phyloP scores from a whole-genome alignment of 371 early-diverging fungal genomes.

The Chytridium lagenaria region DNA sequence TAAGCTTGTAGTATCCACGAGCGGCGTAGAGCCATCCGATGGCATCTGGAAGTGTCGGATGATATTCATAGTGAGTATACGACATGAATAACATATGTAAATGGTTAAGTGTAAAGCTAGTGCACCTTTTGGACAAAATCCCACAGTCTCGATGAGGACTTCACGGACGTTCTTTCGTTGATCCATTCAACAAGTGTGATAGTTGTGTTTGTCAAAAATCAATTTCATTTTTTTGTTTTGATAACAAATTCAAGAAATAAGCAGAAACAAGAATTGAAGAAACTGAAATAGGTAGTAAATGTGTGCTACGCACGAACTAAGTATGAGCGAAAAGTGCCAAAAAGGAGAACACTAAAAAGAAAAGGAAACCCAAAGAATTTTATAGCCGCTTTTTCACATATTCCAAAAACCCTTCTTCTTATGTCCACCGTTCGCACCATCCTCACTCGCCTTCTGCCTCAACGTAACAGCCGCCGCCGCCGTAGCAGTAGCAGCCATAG shows the following conservation, averaged over 20 bases:
- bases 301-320: no score
- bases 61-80: background rate
- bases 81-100: background rate
- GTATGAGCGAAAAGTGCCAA: no score
- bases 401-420: conserved; percentile 6
- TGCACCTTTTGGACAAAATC: conserved; percentile 65
- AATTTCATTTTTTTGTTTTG: background rate
- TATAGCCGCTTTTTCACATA: no score
- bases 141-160: conserved; percentile 49
- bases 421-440: background rate
- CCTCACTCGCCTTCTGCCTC: background rate
- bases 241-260: background rate
- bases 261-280: background rate
- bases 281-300: no score
- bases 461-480: conserved; percentile 6
- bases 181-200: conserved; percentile 6
- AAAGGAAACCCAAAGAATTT: background rate
- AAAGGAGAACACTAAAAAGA: background rate
- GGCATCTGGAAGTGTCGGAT: conserved; percentile 46
- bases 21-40: conserved; percentile 67
- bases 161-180: conserved; percentile 58
- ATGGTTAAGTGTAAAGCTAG: background rate
- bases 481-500: conserved; percentile 8
- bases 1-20: conserved; percentile 65
- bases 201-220: background rate